These are phyloP conservation scores for Arthrobotrys sphaeroides DNA, from an alignment of 2,329 filamentous ascomycete species.

Conservation along the genomic window DNA sequence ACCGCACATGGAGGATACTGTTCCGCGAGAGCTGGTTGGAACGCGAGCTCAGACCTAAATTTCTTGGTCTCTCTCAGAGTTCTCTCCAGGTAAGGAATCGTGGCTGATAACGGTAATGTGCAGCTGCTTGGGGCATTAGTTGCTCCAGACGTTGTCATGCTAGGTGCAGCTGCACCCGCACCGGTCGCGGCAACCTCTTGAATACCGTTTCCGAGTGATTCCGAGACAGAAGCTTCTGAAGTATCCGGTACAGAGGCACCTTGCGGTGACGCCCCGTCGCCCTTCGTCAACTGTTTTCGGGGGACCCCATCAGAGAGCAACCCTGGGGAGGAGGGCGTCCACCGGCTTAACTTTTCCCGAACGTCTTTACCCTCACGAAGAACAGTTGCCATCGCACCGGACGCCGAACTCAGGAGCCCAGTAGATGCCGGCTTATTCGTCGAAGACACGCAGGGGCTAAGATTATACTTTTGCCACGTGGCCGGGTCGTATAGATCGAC, in stretches of 20 bases:
- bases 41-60: constrained; percentile 79
- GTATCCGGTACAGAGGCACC: constrained; percentile 58
- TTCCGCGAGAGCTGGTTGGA: constrained; percentile 70
- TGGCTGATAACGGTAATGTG: constrained; percentile 68
- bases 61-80: constrained; percentile 75
- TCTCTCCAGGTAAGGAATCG: constrained; percentile 75
- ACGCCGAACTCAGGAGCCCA: constrained; percentile 38
- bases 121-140: constrained; percentile 55
- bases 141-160: constrained; percentile 27
- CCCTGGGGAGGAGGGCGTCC: constrained; percentile 32
- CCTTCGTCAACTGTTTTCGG: constrained; percentile 53
- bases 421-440: constrained; percentile 51
- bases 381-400: constrained; percentile 34
- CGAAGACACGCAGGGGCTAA: constrained; percentile 78
- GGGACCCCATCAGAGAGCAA: constrained; percentile 46
- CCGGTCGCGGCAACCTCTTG: constrained; percentile 50
- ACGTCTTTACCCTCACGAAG: constrained; percentile 43
- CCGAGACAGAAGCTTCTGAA: constrained; percentile 57
- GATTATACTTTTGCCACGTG: constrained; percentile 79
- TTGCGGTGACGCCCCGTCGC: constrained; percentile 58
- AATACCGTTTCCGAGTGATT: constrained; percentile 58
- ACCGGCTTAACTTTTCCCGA: constrained; percentile 36
- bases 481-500: constrained; percentile 84
- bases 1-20: constrained; percentile 82
- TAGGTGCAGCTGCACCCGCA: constrained; percentile 46